Evolutionary conservation across 129 eudicot species (phyloP), one percentile per base, ranked within the genome.

Genomic region (Silybum marianum): DNA sequence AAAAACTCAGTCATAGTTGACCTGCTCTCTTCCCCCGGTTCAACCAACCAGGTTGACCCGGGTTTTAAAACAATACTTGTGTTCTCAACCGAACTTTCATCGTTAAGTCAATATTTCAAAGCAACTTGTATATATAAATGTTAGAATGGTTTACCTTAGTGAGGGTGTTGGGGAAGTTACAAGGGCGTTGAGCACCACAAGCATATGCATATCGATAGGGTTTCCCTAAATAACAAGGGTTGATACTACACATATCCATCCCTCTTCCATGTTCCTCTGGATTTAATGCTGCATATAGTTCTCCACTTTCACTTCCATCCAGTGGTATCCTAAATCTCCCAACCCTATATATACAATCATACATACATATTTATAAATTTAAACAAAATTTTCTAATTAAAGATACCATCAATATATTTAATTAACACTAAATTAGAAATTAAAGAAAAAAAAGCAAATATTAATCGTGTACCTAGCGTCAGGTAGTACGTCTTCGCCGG

Each of bases 221-320:
- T 80, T 91, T 84, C 73, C 99, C 99, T 51, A 93, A 77, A 84
- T 80, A 93, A 62, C 81, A 74, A 38, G 93, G 99, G 83, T 93
- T 96, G 1, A 96, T 89, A 86, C 97, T 91, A 84, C 99, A 96
- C 99, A 96, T 93, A 42, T 96, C 99, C 93, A 96, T 85, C 28
- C 95, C 99, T 89, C 77, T 86, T 26, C 99, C 99, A 83, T 96
- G 99, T 80, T 96, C 98, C 13, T 93, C 86, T 21, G 99, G 98
- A 36, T 93, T 88, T 78, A 96, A 60, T 54, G 98, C 99, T 68
- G 98, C 93, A 80, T 86, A 90, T 83, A 96, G 67, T 69, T 88
- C 83, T 70, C 99, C 99, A 42, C 83, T 85, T 54, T 93, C 90
- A 76, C 89, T 89, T 81, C 99, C 99, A 83, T 96, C 97, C 51